A percentile compares a stretch with the other conserved stretches of the same genome.
Conservation (phyloP, 192 early-diverging fungal species). For the Cetraspora pellucida region DNA sequence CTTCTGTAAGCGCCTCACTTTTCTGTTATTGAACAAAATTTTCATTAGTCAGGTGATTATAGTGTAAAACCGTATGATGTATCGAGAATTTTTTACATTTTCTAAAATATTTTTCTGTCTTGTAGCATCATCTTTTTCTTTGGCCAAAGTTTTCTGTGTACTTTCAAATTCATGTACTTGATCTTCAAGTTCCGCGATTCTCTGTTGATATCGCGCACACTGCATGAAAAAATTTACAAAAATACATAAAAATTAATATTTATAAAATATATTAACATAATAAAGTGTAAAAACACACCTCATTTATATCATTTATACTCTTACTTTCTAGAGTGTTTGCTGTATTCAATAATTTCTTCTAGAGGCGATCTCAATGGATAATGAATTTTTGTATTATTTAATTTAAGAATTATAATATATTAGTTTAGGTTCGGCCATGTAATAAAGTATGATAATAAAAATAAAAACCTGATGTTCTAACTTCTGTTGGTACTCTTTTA, state of each 20-base stretch:
- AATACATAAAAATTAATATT: too few relatives aligned
- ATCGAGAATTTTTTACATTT: slow-evolving; percentile 12
- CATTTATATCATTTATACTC: too few relatives aligned
- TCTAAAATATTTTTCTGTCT: slow-evolving; percentile 25
- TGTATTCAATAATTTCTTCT: not conserved
- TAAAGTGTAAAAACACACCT: too few relatives aligned
- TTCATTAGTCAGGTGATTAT: not conserved
- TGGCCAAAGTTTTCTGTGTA: not conserved
- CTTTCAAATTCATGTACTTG: slow-evolving; percentile 5
- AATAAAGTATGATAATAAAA: too few relatives aligned
- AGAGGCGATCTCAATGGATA: not conserved
- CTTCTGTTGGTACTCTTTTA: slow-evolving; percentile 29
- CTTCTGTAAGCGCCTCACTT: slow-evolving; percentile 2
- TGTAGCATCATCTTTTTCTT: slow-evolving; percentile 23
- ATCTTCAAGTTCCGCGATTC: slow-evolving; percentile 14
- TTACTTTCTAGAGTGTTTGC: too few relatives aligned
- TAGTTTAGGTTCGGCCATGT: too few relatives aligned
- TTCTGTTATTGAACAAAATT: slow-evolving; percentile 2
- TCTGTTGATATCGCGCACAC: slow-evolving; percentile 20
- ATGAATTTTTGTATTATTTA: too few relatives aligned
- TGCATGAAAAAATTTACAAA: not conserved
- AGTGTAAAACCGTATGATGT: not conserved
- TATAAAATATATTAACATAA: too few relatives aligned
- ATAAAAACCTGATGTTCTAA: slow-evolving; percentile 42
- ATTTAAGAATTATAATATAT: too few relatives aligned